phyloP scores from a whole-genome alignment of 2,329 filamentous ascomycete genomes.

The Myriosclerotinia duriaeana region DNA sequence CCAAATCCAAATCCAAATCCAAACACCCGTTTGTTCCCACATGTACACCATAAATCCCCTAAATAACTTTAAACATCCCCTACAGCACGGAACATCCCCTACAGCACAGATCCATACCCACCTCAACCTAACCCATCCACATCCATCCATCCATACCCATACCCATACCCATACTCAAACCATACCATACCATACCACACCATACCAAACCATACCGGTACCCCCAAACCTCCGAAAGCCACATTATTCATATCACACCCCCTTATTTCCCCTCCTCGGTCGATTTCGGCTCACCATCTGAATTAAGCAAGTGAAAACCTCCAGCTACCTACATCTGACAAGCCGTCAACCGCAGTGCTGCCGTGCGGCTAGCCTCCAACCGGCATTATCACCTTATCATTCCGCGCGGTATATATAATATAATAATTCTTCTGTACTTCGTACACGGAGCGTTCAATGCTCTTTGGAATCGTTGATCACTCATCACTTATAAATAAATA shows the following conservation, averaged over 20 bases:
- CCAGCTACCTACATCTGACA: not conserved
- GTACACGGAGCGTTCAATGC: slow-evolving; percentile 17
- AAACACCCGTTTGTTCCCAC: too few relatives aligned
- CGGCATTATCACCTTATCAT: slow-evolving; percentile 16
- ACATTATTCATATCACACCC: not conserved
- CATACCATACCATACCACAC: too few relatives aligned
- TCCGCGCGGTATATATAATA: not conserved
- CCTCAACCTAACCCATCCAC: not conserved
- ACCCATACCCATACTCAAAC: not conserved
- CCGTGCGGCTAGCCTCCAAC: slow-evolving; percentile 8
- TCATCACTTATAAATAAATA: too few relatives aligned
- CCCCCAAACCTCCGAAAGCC: too few relatives aligned
- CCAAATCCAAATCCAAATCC: too few relatives aligned
- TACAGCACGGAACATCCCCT: too few relatives aligned
- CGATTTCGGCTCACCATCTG: slow-evolving; percentile 11
- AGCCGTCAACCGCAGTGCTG: slow-evolving; percentile 18
- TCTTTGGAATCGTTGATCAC: not conserved
- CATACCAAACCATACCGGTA: too few relatives aligned
- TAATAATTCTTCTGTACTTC: too few relatives aligned
- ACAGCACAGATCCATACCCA: too few relatives aligned
- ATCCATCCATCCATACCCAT: too few relatives aligned
- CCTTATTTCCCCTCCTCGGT: slow-evolving; percentile 16
- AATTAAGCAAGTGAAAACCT: not conserved
- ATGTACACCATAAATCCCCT: too few relatives aligned
- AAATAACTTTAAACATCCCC: too few relatives aligned